Percentiles rank a stretch among this genome's conserved stretches.
phyloP scores from a whole-genome alignment of 148 eudicot genomes.

The Rheum nobile region DNA sequence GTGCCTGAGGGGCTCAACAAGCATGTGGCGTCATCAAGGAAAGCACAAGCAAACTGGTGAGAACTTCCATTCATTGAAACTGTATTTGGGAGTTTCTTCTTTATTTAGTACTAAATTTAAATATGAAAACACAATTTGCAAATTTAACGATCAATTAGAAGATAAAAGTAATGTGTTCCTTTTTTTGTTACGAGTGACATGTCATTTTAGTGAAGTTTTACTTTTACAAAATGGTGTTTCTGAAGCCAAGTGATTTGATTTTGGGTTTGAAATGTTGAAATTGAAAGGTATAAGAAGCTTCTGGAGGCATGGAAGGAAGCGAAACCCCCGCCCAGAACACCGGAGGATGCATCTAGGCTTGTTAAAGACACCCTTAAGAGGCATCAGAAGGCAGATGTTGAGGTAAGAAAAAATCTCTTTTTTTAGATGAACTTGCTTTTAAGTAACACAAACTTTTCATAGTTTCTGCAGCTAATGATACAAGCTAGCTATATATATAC shows the following conservation, averaged over 20 bases:
- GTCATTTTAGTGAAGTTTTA: no score
- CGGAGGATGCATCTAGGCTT: constrained; percentile 88
- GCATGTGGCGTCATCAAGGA: constrained; percentile 78
- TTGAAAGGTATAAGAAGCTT: constrained; percentile 68
- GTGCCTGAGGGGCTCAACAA: constrained; percentile 72
- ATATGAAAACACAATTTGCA: not conserved
- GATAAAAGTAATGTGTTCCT: no score
- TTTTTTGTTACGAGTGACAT: no score
- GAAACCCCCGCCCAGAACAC: constrained; percentile 72
- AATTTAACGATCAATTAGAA: not conserved
- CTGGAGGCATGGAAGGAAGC: constrained; percentile 77
- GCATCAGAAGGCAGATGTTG: constrained; percentile 79
- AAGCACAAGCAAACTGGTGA: constrained; percentile 92
- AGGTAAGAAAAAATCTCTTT: constrained; percentile 45
- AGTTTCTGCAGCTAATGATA: not conserved
- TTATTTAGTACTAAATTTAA: no score
- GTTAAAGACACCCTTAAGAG: constrained; percentile 53
- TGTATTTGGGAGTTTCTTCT: not conserved
- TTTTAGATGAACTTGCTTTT: no score
- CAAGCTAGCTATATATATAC: no score
- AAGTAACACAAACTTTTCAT: no score
- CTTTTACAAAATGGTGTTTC: no score
- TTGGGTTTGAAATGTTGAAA: not conserved
- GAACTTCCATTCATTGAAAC: not conserved
- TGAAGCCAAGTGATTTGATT: not conserved